phyloP scores from a whole-genome alignment of 2,329 filamentous ascomycete species.

The Leptographium galeiforme region DNA sequence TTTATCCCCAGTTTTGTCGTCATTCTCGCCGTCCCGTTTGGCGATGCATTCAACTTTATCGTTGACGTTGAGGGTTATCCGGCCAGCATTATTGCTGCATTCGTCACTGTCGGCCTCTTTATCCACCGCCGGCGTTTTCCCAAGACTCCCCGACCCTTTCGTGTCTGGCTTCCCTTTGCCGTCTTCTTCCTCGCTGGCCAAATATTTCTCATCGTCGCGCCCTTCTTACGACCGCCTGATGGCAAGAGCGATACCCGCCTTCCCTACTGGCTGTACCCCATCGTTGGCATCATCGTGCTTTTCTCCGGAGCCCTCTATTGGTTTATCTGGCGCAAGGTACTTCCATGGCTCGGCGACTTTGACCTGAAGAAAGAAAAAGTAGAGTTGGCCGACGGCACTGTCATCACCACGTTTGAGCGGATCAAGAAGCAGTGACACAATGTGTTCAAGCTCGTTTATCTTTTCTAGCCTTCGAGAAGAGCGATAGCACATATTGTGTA shows the following conservation, averaged over 20 bases:
- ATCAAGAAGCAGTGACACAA: constrained; percentile 1
- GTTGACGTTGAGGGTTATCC: constrained; percentile 27
- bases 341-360: constrained; percentile 33
- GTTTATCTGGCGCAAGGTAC: constrained; percentile 14
- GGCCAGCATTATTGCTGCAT: constrained; percentile 41
- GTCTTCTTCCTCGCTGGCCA: constrained; percentile 28
- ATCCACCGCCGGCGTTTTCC: constrained; percentile 20
- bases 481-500: too few relatives aligned
- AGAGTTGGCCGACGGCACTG: constrained; percentile 14
- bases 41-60: constrained; percentile 51
- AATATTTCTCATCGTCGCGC: constrained; percentile 25
- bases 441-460: background rate
- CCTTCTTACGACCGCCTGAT: constrained; percentile 31
- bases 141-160: constrained; percentile 39
- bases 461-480: background rate
- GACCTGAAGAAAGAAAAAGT: constrained; percentile 24
- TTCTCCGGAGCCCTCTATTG: constrained; percentile 22
- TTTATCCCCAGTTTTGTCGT: constrained; percentile 53
- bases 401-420: constrained; percentile 12
- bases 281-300: constrained; percentile 26
- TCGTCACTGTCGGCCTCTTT: constrained; percentile 31
- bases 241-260: constrained; percentile 23
- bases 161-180: constrained; percentile 37
- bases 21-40: constrained; percentile 13
- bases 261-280: constrained; percentile 29